A percentile compares a stretch with the other conserved stretches of the same genome.
Conservation (phyloP, 116 monocot species). For the Trichopus zeylanicus region DNA sequence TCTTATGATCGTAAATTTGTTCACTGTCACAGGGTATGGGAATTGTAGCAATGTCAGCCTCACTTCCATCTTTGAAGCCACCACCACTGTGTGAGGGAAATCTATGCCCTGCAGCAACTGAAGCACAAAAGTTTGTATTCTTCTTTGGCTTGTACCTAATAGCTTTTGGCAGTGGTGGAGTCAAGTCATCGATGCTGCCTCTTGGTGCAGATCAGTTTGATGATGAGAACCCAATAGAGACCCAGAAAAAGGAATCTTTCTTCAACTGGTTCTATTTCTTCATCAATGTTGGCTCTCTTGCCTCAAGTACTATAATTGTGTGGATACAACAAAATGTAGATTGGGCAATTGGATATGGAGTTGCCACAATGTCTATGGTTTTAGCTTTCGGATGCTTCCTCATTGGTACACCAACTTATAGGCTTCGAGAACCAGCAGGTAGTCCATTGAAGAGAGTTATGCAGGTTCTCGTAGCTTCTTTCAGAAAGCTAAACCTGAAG, state of each 20-base stretch:
- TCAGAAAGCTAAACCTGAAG: constrained; percentile 6
- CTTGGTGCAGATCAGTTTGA: constrained; percentile 53
- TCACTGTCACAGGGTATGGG: constrained; percentile 35
- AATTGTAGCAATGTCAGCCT: constrained; percentile 24
- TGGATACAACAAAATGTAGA: constrained; percentile 42
- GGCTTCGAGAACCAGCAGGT: constrained; percentile 10
- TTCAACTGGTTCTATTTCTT: constrained; percentile 52
- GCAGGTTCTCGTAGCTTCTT: constrained; percentile 22
- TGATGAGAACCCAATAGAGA: constrained; percentile 20
- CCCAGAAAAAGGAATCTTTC: constrained; percentile 31
- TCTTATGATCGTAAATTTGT: neutral
- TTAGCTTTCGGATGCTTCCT: constrained; percentile 20
- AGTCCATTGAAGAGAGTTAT: constrained; percentile 21
- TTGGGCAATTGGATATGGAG: constrained; percentile 38
- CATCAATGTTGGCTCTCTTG: constrained; percentile 23
- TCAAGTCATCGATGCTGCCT: constrained; percentile 42
- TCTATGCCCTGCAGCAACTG: constrained; percentile 1
- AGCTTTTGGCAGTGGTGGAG: constrained; percentile 45
- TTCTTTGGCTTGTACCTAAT: constrained; percentile 43
- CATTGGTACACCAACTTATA: constrained; percentile 13
- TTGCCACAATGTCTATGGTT: constrained; percentile 22
- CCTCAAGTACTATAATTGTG: constrained; percentile 33
- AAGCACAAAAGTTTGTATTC: constrained; percentile 11
- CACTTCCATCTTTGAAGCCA: constrained; percentile 10
- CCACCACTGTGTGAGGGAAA: constrained; percentile 1